These are phyloP conservation scores for Crucibulum laeve DNA, from an alignment of 768 basidiomycete species.

Conservation along the genomic window DNA sequence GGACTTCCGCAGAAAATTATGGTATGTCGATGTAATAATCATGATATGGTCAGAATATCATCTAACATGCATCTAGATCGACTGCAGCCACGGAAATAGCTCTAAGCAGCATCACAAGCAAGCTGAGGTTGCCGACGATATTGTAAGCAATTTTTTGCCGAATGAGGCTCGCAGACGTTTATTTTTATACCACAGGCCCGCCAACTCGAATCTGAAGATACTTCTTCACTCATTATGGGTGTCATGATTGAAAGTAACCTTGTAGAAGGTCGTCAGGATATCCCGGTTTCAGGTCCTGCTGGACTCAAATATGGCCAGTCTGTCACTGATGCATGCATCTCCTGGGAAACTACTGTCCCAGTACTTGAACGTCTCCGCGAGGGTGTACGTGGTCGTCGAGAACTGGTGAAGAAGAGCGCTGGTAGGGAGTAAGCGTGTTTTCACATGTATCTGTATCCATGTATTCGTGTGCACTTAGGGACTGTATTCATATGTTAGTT, in stretches of 20 bases:
- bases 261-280: constrained; percentile 82
- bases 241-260: constrained; percentile 97
- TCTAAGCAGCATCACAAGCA: constrained; percentile 89
- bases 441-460: too few species aligned
- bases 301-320: constrained; percentile 81
- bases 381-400: constrained; percentile 77
- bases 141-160: constrained; percentile 47
- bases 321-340: constrained; percentile 87
- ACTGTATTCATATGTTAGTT: too few species aligned
- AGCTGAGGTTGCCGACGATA: constrained; percentile 82
- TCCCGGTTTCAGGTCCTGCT: constrained; percentile 65
- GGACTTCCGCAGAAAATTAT: constrained; percentile 79
- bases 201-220: constrained; percentile 71
- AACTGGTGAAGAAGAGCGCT: constrained; percentile 33
- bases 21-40: constrained; percentile 41
- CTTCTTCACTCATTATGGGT: constrained; percentile 74
- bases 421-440: too few species aligned
- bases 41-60: constrained; percentile 1
- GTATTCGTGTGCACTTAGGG: too few species aligned
- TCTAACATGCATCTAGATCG: constrained; percentile 52
- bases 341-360: constrained; percentile 84
- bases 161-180: constrained; percentile 10
- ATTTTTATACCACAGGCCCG: constrained; percentile 41
- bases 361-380: constrained; percentile 81
- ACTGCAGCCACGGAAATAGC: constrained; percentile 97